Evolutionary conservation across 371 early-diverging fungal genomes (phyloP).

Genomic region (Mucor lusitanicus): DNA sequence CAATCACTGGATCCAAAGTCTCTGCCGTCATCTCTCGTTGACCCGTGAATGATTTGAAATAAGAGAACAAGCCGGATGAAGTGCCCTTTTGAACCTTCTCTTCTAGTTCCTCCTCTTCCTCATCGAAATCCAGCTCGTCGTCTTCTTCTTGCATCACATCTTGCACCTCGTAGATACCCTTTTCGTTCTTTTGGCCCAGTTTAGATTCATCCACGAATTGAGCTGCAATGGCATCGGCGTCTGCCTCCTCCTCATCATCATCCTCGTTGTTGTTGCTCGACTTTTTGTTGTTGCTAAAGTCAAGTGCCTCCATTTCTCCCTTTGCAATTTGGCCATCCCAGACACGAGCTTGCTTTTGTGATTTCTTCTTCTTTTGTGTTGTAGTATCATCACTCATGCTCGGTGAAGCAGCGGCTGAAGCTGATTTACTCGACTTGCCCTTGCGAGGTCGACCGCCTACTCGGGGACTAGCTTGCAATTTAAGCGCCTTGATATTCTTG

Average conservation of each 20-base stretch:
- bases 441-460: slow-evolving; percentile 30
- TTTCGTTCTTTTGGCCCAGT: slow-evolving; percentile 57
- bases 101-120: slow-evolving; percentile 6
- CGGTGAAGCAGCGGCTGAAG: slow-evolving; percentile 38
- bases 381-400: slow-evolving; percentile 16
- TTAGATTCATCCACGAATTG: slow-evolving; percentile 64
- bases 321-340: slow-evolving; percentile 69
- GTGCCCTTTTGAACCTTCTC: not conserved
- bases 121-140: slow-evolving; percentile 24
- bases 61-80: slow-evolving; percentile 58
- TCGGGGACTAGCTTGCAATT: slow-evolving; percentile 42
- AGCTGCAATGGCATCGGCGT: slow-evolving; percentile 30
- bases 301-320: slow-evolving; percentile 67
- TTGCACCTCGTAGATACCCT: slow-evolving; percentile 84
- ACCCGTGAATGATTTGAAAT: slow-evolving; percentile 70
- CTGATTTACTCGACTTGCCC: slow-evolving; percentile 27
- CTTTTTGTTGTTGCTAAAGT: slow-evolving; percentile 61
- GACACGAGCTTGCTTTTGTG: slow-evolving; percentile 59
- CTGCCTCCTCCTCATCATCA: slow-evolving; percentile 25
- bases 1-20: slow-evolving; percentile 71
- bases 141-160: slow-evolving; percentile 66
- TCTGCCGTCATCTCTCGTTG: slow-evolving; percentile 64
- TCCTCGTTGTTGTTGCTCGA: slow-evolving; percentile 18
- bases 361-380: slow-evolving; percentile 44
- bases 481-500: slow-evolving; percentile 56